A percentile compares a stretch with the other conserved stretches of the same genome.
Evolutionary conservation across 768 basidiomycete species (phyloP).

Genomic region (Collybia sp.): DNA sequence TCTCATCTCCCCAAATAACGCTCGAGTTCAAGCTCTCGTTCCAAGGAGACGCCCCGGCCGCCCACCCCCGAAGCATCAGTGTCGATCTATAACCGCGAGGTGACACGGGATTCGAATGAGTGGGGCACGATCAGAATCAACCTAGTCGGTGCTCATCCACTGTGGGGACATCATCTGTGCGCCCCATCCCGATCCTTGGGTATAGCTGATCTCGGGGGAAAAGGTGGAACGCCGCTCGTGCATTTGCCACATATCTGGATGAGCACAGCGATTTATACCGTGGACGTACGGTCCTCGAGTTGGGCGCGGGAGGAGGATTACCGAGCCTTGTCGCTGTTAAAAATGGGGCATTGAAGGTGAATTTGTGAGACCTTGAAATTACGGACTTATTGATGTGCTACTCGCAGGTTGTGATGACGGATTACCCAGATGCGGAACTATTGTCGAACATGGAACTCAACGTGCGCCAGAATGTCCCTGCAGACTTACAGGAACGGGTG

Average conservation of each 20-base stretch:
- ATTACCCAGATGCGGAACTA: slow-evolving; percentile 82
- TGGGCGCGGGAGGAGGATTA: slow-evolving; percentile 91
- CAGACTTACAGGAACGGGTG: slow-evolving; percentile 28
- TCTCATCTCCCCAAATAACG: not conserved
- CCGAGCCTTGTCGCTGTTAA: slow-evolving; percentile 75
- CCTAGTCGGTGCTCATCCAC: slow-evolving; percentile 74
- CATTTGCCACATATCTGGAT: slow-evolving; percentile 69
- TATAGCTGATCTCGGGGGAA: not conserved
- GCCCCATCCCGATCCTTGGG: slow-evolving; percentile 7
- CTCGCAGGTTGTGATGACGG: slow-evolving; percentile 75
- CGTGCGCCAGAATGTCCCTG: slow-evolving; percentile 48
- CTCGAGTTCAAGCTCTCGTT: slow-evolving; percentile 5
- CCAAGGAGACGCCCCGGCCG: slow-evolving; percentile 61
- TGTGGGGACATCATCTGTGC: slow-evolving; percentile 82
- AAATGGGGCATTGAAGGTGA: slow-evolving; percentile 67
- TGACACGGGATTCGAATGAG: slow-evolving; percentile 11
- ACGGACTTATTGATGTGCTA: not conserved
- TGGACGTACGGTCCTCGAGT: slow-evolving; percentile 60
- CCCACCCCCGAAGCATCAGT: slow-evolving; percentile 62
- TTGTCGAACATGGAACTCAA: slow-evolving; percentile 76
- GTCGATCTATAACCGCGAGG: slow-evolving; percentile 41
- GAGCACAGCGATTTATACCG: slow-evolving; percentile 41
- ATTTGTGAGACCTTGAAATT: slow-evolving; percentile 6
- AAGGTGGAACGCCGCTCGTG: slow-evolving; percentile 80
- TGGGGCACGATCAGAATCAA: slow-evolving; percentile 52